Evolutionary conservation across 148 eudicot species (phyloP).

Genomic region (Rhododendron ovatum): DNA sequence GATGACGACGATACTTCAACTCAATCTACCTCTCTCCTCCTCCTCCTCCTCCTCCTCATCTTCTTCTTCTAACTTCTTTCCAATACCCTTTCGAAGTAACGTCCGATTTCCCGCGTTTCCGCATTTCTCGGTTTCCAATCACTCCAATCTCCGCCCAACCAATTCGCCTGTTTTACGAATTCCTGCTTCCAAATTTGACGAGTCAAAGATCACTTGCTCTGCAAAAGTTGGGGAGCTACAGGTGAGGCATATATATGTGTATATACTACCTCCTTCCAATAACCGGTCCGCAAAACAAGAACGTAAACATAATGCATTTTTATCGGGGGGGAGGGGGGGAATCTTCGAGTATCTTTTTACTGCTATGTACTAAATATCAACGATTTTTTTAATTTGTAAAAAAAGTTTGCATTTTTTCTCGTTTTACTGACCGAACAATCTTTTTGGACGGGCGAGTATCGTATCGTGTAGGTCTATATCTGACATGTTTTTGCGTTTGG

Average conservation of each 20-base stretch:
- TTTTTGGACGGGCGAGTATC: background rate
- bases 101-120: background rate
- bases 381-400: background rate
- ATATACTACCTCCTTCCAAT: background rate
- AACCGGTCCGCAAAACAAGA: background rate
- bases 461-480: background rate
- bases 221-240: conserved; percentile 12
- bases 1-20: conserved; percentile 5
- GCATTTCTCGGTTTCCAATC: background rate
- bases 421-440: no score
- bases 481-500: background rate
- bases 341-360: background rate
- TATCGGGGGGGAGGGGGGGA: no score
- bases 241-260: background rate
- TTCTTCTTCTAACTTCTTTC: background rate
- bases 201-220: conserved; percentile 26
- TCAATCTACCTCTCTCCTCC: background rate
- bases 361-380: background rate
- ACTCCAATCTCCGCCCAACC: background rate
- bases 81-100: background rate
- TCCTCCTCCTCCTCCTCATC: background rate
- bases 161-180: background rate
- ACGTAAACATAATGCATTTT: no score
- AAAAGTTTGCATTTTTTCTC: no score
- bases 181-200: background rate